Conservation (phyloP, 2,329 filamentous ascomycete genomes). For the Penicillium sp. region DNA sequence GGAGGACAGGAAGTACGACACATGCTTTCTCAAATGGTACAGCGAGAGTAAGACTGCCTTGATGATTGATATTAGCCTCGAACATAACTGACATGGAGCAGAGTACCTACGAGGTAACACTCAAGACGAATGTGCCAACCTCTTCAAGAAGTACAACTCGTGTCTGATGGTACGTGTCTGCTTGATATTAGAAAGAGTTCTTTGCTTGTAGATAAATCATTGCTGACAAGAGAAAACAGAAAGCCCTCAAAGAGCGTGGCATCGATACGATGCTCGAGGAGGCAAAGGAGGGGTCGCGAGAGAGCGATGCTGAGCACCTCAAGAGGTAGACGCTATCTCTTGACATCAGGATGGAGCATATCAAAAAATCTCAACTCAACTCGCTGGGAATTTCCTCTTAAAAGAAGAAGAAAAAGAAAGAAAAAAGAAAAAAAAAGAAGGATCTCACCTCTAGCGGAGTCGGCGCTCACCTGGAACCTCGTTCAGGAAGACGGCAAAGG, state of each 20-base stretch:
- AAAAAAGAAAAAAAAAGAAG: not conserved
- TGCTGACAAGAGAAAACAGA: constrained; percentile 47
- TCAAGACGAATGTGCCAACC: constrained; percentile 76
- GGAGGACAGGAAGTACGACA: constrained; percentile 75
- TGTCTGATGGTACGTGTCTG: constrained; percentile 69
- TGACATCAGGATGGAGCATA: not conserved
- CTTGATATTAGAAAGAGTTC: not conserved
- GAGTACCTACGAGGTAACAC: constrained; percentile 87
- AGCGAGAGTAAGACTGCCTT: constrained; percentile 70
- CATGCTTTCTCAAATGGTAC: constrained; percentile 98
- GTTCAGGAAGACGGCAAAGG: not conserved
- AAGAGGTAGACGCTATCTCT: constrained; percentile 22
- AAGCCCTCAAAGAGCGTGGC: constrained; percentile 78
- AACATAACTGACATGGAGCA: constrained; percentile 34
- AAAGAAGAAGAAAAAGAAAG: not conserved
- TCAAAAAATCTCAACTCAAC: not conserved
- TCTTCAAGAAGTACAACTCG: constrained; percentile 85
- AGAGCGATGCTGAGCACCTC: constrained; percentile 74
- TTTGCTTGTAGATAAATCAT: not conserved
- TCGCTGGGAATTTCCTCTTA: constrained; percentile 1
- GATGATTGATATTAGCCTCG: not conserved
- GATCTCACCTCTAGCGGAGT: constrained; percentile 3
- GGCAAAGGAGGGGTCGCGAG: constrained; percentile 80
- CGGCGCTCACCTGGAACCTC: not conserved
- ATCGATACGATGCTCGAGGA: constrained; percentile 93